Percentiles rank a stretch among this genome's conserved stretches.
These are phyloP conservation scores for Camelina neglecta DNA, from an alignment of 345 rosid genomes.

Conservation along the genomic window DNA sequence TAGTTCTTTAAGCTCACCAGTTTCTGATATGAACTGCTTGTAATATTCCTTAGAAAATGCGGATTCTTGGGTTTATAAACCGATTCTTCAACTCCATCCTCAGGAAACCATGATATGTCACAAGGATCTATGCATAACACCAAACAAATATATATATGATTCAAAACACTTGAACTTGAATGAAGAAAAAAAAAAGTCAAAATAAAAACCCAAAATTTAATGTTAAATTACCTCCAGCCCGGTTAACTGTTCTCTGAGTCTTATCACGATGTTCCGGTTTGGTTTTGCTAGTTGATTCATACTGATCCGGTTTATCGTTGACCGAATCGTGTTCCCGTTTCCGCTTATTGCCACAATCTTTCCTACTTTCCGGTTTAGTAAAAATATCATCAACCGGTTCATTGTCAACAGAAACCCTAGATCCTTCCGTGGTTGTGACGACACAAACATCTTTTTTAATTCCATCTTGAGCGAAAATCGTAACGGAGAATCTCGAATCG, in stretches of 20 bases:
- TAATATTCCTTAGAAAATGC: conserved; percentile 40
- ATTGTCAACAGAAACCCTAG: conserved; percentile 36
- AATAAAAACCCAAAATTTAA: not conserved
- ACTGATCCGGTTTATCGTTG: not conserved
- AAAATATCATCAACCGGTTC: conserved; percentile 5
- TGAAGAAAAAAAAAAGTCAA: not conserved
- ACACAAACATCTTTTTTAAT: conserved; percentile 19
- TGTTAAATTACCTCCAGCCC: conserved; percentile 22
- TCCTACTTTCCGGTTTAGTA: conserved; percentile 14
- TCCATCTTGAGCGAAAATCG: conserved; percentile 35
- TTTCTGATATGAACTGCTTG: not conserved
- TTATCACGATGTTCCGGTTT: conserved; percentile 6
- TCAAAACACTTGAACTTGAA: too few species aligned
- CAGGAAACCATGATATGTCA: conserved; percentile 16
- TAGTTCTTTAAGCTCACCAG: conserved; percentile 24
- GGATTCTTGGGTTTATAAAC: conserved; percentile 33
- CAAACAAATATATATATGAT: not conserved
- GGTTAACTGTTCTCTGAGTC: conserved; percentile 10
- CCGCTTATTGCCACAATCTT: conserved; percentile 4
- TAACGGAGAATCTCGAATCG: conserved; percentile 24
- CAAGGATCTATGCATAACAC: conserved; percentile 15
- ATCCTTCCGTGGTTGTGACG: conserved; percentile 17
- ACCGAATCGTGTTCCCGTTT: conserved; percentile 20
- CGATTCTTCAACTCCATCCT: conserved; percentile 16
- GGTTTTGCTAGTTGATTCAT: not conserved